Percentiles rank a stretch among this genome's conserved stretches.
phyloP scores from a whole-genome alignment of 2,329 filamentous ascomycete species.

The Mycosphaerella sp. region DNA sequence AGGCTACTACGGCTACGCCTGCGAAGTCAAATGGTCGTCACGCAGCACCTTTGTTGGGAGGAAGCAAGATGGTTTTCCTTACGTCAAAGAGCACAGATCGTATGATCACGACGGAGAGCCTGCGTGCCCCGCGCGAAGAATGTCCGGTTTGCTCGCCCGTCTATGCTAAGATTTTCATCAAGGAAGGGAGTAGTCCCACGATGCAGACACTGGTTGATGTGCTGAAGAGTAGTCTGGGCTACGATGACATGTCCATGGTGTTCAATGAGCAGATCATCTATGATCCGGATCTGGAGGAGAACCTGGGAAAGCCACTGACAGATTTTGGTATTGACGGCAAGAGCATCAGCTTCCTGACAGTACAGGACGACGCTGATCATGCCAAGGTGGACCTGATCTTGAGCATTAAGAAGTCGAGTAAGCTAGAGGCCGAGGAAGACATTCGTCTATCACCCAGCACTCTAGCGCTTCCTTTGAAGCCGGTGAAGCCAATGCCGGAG shows the following conservation, averaged over 20 bases:
- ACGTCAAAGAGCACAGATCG: slow-evolving; percentile 58
- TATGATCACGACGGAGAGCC: slow-evolving; percentile 51
- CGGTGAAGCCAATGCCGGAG: slow-evolving; percentile 14
- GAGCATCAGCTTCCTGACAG: slow-evolving; percentile 68
- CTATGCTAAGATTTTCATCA: slow-evolving; percentile 25
- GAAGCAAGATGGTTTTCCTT: slow-evolving; percentile 72
- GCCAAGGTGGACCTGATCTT: slow-evolving; percentile 76
- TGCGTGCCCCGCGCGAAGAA: slow-evolving; percentile 64
- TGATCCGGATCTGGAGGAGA: slow-evolving; percentile 82
- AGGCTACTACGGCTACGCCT: slow-evolving; percentile 6
- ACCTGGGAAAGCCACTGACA: slow-evolving; percentile 69
- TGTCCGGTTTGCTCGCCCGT: slow-evolving; percentile 66
- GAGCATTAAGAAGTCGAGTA: slow-evolving; percentile 16
- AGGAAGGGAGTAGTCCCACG: slow-evolving; percentile 57
- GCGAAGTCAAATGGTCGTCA: slow-evolving; percentile 16
- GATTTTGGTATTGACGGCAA: slow-evolving; percentile 63
- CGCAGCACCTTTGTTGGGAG: slow-evolving; percentile 23
- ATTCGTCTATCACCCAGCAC: slow-evolving; percentile 17
- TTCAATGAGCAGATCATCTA: slow-evolving; percentile 69
- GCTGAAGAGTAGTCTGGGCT: slow-evolving; percentile 64
- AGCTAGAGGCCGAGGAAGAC: slow-evolving; percentile 11
- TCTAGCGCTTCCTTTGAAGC: slow-evolving; percentile 22
- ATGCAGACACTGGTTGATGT: slow-evolving; percentile 75
- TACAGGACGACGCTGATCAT: slow-evolving; percentile 77
- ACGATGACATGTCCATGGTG: slow-evolving; percentile 70